Percentiles rank a stretch among this genome's conserved stretches.
Evolutionary conservation across 2,329 filamentous ascomycete species (phyloP).

Genomic region (Hortaea werneckii): DNA sequence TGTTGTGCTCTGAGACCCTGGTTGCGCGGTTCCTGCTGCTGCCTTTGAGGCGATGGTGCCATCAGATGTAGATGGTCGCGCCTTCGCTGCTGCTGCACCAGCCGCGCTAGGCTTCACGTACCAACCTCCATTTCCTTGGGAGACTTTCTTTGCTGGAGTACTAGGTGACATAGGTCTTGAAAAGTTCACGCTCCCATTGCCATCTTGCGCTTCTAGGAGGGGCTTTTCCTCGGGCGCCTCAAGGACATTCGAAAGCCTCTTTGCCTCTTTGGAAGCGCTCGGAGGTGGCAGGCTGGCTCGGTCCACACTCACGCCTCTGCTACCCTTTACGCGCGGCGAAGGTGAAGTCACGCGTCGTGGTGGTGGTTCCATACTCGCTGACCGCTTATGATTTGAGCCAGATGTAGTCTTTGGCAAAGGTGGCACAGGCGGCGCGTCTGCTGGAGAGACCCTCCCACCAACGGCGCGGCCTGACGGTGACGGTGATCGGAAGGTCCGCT

Average conservation of each 20-base stretch:
- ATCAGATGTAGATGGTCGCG: neutral
- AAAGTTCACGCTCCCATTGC: slow-evolving; percentile 36
- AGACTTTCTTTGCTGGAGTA: slow-evolving; percentile 13
- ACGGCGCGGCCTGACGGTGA: slow-evolving; percentile 44
- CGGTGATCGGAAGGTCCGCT: slow-evolving; percentile 74
- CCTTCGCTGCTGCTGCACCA: slow-evolving; percentile 9
- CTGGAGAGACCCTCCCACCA: slow-evolving; percentile 13
- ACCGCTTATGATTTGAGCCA: slow-evolving; percentile 27
- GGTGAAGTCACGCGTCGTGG: slow-evolving; percentile 37
- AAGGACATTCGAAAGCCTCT: slow-evolving; percentile 32
- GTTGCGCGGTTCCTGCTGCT: slow-evolving; percentile 9
- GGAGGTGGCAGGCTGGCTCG: slow-evolving; percentile 12
- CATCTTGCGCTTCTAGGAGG: slow-evolving; percentile 33
- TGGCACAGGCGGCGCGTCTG: slow-evolving; percentile 61
- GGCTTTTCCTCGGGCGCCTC: slow-evolving; percentile 11
- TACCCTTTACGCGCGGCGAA: slow-evolving; percentile 27
- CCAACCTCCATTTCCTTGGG: slow-evolving; percentile 35
- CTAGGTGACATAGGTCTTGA: slow-evolving; percentile 24
- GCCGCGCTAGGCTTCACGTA: slow-evolving; percentile 55
- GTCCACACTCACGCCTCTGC: slow-evolving; percentile 23
- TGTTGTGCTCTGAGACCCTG: slow-evolving; percentile 9
- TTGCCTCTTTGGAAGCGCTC: slow-evolving; percentile 10
- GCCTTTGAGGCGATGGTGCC: slow-evolving; percentile 8
- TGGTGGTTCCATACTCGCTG: slow-evolving; percentile 43
- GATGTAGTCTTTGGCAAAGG: slow-evolving; percentile 41